A percentile compares a stretch with the other conserved stretches of the same genome.
Evolutionary conservation across 2,329 filamentous ascomycete species (phyloP).

Genomic region (Proliferodiscus dingleyae): DNA sequence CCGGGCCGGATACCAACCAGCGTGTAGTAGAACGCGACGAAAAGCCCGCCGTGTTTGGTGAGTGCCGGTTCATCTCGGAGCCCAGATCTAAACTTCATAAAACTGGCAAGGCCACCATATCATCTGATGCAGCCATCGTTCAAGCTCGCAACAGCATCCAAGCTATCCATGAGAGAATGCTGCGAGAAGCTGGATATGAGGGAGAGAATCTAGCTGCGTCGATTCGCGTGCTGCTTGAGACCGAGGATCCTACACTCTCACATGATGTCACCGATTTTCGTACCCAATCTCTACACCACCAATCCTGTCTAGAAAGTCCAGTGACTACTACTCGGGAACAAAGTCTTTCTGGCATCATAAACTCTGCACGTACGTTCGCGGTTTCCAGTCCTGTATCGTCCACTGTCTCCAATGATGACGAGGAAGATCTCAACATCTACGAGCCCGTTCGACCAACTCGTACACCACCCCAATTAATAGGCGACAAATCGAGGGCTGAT

Average conservation of each 20-base stretch:
- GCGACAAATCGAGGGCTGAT: conserved; percentile 12
- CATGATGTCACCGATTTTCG: not conserved
- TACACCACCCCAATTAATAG: not conserved
- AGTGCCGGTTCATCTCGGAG: conserved; percentile 34
- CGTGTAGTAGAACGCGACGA: conserved; percentile 38
- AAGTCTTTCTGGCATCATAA: not conserved
- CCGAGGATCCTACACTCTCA: conserved; percentile 7
- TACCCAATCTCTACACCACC: conserved; percentile 1
- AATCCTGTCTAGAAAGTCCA: not conserved
- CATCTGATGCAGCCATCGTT: not conserved
- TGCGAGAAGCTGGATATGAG: conserved; percentile 25
- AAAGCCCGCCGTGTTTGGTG: conserved; percentile 42
- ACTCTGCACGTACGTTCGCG: not conserved
- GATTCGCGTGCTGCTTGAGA: conserved; percentile 20
- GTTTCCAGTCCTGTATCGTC: not conserved
- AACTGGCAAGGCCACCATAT: conserved; percentile 11
- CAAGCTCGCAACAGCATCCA: conserved; percentile 1
- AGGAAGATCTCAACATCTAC: conserved; percentile 5
- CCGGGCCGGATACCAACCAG: conserved; percentile 52
- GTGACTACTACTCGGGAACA: not conserved
- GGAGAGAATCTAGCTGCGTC: conserved; percentile 16
- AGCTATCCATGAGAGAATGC: conserved; percentile 18
- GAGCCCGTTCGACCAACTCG: not conserved
- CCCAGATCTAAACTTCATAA: conserved; percentile 12
- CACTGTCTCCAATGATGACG: not conserved